Evolutionary conservation across 192 early-diverging fungal genomes (phyloP), one percentile per base, ranked within the genome.

Genomic region (Pilobolus umbonatus): DNA sequence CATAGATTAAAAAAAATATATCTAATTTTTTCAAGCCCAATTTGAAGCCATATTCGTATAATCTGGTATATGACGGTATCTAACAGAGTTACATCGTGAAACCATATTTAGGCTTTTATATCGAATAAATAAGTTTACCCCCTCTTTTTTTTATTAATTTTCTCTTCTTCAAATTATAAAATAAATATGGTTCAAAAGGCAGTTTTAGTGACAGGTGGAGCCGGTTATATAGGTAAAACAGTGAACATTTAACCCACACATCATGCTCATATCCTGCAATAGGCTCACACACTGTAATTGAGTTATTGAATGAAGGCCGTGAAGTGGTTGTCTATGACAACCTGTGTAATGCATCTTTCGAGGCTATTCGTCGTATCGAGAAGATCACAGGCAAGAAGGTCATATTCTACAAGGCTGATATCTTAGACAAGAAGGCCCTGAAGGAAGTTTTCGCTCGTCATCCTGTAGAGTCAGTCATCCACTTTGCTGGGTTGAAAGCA

Each of bases 301-400:
- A 93, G 72, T 82, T 97, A 10, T 48, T 80, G 40, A 80, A 77
- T 45, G 62, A 71, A 14, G 80, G 80, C 51, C 81, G 87, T 63
- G 76, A 88, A 40, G 83, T 97, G 1, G 91, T 97, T 12, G 84
- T 94, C 2, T 73, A 94, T 8, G 94, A 97, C 78, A 95, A 94
- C 67, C 73, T 97, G 28, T 85, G 78, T 65, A 93, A 88, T 64
- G 74, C 84, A 60, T 81, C 80, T 59, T 76, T 78, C 44, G 90
- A 92, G 70, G 80, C 90, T 32, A 68, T 93, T 35, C 78, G 75
- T 29, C 85, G 90, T 31, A 80, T 90, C 51, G 77, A 82, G 44
- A 74, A 76, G 44, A 81, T 93, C 12, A 75, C 88, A 2, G 61
- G 67, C 35, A 73, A 74, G 42, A 70, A 57, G 17, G 65, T 87